Evolutionary conservation across 2,329 filamentous ascomycete species (phyloP).

Genomic region (Aureobasidium sp.): DNA sequence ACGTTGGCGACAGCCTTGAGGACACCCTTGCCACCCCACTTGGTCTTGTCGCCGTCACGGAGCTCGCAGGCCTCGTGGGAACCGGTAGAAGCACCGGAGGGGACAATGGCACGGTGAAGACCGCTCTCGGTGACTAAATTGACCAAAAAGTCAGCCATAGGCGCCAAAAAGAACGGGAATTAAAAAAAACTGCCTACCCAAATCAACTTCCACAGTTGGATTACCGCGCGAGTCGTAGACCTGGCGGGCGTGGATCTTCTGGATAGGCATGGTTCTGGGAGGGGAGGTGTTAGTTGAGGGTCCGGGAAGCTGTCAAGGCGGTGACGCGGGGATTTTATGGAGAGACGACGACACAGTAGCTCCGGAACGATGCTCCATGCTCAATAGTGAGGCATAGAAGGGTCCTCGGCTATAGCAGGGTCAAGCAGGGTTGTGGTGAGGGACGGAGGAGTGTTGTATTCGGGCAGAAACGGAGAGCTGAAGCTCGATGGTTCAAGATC

Average conservation of each 20-base stretch:
- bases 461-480: slow-evolving; percentile 14
- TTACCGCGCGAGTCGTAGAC: slow-evolving; percentile 98
- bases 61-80: slow-evolving; percentile 49
- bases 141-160: not conserved
- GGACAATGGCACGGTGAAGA: slow-evolving; percentile 94
- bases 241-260: slow-evolving; percentile 57
- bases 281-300: slow-evolving; percentile 2
- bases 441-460: not conserved
- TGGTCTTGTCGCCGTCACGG: slow-evolving; percentile 40
- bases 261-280: slow-evolving; percentile 57
- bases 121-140: slow-evolving; percentile 57
- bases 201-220: slow-evolving; percentile 41
- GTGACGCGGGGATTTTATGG: not conserved
- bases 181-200: too few species aligned
- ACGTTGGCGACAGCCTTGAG: slow-evolving; percentile 50
- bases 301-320: not conserved
- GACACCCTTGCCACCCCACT: slow-evolving; percentile 50
- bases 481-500: not conserved
- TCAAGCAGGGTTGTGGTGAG: not conserved
- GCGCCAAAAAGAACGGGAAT: not conserved
- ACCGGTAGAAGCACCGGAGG: slow-evolving; percentile 88
- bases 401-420: slow-evolving; percentile 13
- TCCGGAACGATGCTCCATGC: not conserved
- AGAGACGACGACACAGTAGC: not conserved
- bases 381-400: not conserved